A percentile compares a stretch with the other conserved stretches of the same genome.
These are phyloP conservation scores for Cyamopsis tetragonoloba DNA, from an alignment of 306 rosid species.

Conservation along the genomic window DNA sequence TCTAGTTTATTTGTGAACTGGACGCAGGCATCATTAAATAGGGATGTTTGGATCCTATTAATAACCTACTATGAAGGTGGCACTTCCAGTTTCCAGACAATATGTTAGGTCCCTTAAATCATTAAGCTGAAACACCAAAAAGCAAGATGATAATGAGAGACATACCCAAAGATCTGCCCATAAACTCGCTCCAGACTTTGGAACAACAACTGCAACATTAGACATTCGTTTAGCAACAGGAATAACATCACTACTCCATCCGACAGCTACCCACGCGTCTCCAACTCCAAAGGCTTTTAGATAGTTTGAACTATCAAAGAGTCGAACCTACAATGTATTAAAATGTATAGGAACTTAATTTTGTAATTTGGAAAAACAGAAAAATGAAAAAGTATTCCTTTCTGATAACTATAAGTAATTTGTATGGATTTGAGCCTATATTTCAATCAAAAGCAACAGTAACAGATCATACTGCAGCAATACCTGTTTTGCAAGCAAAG, in stretches of 20 bases:
- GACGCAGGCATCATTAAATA: not conserved
- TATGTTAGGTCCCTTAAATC: not conserved
- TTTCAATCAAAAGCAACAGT: not conserved
- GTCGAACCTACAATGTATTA: conserved; percentile 62
- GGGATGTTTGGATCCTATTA: not conserved
- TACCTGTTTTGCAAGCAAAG: conserved; percentile 81
- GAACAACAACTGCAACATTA: conserved; percentile 76
- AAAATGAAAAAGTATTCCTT: not conserved
- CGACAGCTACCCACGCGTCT: conserved; percentile 94
- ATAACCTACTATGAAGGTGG: not conserved
- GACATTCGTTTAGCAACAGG: conserved; percentile 86
- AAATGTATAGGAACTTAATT: not conserved
- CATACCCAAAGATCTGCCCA: conserved; percentile 96
- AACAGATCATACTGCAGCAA: conserved; percentile 13
- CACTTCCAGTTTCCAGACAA: not conserved
- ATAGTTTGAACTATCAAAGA: conserved; percentile 71
- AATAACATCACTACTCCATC: conserved; percentile 92
- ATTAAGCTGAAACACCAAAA: not conserved
- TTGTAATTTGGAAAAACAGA: not conserved
- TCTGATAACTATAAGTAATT: not conserved
- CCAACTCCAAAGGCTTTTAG: conserved; percentile 90
- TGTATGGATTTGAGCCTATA: not conserved
- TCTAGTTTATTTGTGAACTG: not conserved
- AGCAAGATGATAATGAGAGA: not conserved
- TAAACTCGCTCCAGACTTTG: conserved; percentile 83